These are phyloP conservation scores for Fusarium sterilihyphosum DNA, from an alignment of 2,329 filamentous ascomycete genomes.

Conservation along the genomic window DNA sequence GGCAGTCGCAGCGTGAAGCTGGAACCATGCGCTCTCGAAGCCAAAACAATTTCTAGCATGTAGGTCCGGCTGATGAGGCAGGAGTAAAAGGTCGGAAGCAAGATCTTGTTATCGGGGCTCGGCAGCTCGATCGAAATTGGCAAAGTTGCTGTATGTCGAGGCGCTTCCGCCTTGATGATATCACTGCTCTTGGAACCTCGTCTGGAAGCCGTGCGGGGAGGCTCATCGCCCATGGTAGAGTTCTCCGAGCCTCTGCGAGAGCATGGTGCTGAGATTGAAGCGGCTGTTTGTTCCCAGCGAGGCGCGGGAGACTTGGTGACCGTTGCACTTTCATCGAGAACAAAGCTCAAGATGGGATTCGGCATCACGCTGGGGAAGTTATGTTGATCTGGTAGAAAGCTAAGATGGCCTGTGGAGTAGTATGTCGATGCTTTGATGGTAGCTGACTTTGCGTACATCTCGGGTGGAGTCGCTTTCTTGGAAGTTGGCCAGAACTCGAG, in stretches of 20 bases:
- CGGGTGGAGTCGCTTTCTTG: conserved; percentile 6
- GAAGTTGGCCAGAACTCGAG: conserved; percentile 34
- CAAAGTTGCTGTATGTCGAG: conserved; percentile 8
- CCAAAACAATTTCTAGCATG: background rate
- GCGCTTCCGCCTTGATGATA: background rate
- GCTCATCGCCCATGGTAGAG: background rate
- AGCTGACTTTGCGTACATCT: conserved; percentile 24
- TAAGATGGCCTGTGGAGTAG: conserved; percentile 25
- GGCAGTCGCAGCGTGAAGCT: conserved; percentile 17
- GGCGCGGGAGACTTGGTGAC: background rate
- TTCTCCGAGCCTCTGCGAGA: conserved; percentile 19
- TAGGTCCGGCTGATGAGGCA: conserved; percentile 31
- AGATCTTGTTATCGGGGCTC: conserved; percentile 10
- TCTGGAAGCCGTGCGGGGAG: background rate
- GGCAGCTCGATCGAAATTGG: conserved; percentile 9
- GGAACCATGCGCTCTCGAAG: background rate
- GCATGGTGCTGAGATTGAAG: background rate
- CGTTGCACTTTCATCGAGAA: conserved; percentile 8
- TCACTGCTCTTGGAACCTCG: background rate
- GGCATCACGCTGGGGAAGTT: conserved; percentile 5
- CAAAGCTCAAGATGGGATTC: conserved; percentile 21
- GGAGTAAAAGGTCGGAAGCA: conserved; percentile 31
- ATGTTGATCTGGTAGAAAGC: conserved; percentile 29
- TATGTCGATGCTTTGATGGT: conserved; percentile 24
- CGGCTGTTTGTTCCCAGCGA: background rate